Evolutionary conservation across 164 flowering plant species (phyloP), one percentile per base, ranked within the genome.

Genomic region (Annona cherimola): DNA sequence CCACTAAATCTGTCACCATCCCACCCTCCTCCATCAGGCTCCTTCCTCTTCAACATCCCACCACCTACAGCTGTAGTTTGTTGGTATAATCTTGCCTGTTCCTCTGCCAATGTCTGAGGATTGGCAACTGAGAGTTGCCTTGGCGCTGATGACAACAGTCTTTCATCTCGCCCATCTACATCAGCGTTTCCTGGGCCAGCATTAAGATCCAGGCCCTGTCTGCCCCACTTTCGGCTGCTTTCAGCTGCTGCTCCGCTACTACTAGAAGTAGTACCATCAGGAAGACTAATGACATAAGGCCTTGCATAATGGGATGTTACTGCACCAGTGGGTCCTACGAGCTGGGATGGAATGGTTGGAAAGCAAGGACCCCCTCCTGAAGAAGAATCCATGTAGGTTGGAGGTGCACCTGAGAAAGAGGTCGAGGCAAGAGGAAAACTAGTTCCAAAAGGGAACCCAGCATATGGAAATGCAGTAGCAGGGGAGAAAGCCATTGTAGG

Each of bases 201-300:
- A 81, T 95, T 93, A 4, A 95, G 86, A 77, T 95, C 98, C 39
- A 95, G 76, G 61, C 90, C 89, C 69, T 86, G 92, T 74, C 88
- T 82, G 41, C 79, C 80, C 91, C 93, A 90, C 76, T 84, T 93
- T 62, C 84, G 82, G 79, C 77, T 80, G 75, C 81, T 81, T 39
- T 89, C 97, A 41, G 79, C 66, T 66, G 77, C 80, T 66, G 76
- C 77, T 73, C 72, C 77, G 50, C 76, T 88, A 84, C 69, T 61
- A 50, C 57, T 50, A 16, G 57, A 8, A 50, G 57, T 16, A 50
- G 57, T 5, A 71, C 46, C 80, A 59, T 86, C 92, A 2, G 92
- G 81, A 63, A 85, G 78, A 76, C 84, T 79, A 26, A 90, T 83
- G 62, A 89, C 68, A 76, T 79, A 91, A 3, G 98, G 91, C 77